Evolutionary conservation across 169 alveolate genomes (phyloP).

Genomic region (Theileria parva): DNA sequence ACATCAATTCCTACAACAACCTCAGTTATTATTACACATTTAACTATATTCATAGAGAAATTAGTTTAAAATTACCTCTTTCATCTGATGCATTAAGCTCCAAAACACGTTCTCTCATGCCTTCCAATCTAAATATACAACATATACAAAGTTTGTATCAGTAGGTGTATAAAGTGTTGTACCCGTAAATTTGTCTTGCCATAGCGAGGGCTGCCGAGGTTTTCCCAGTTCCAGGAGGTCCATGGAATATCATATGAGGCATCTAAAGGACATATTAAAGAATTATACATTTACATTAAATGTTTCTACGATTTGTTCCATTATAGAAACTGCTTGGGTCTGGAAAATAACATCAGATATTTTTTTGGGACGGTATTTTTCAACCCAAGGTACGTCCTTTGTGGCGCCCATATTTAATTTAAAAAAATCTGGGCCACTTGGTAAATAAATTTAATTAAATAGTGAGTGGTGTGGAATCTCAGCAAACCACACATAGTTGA

Average conservation of each 20-base stretch:
- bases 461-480: conserved; percentile 17
- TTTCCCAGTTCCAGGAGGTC: conserved; percentile 99
- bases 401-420: conserved; percentile 20
- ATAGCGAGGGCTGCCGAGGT: conserved; percentile 96
- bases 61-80: conserved; percentile 75
- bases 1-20: conserved; percentile 89
- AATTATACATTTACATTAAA: conserved; percentile 39
- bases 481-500: background rate
- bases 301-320: conserved; percentile 77
- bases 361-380: conserved; percentile 80
- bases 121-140: conserved; percentile 73
- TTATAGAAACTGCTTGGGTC: conserved; percentile 75
- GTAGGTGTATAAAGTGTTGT: conserved; percentile 4
- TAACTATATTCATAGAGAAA: background rate
- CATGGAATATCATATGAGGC: conserved; percentile 95
- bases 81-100: conserved; percentile 99
- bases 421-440: background rate
- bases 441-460: background rate
- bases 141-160: background rate
- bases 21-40: background rate
- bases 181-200: conserved; percentile 92
- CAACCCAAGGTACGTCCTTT: conserved; percentile 82
- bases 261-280: conserved; percentile 42
- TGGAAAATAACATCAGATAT: conserved; percentile 81
- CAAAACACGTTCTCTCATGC: conserved; percentile 89